Evolutionary conservation across 495 filamentous ascomycete species (phyloP), one percentile per base, ranked within the genome.

Genomic region (Copromyces sp.): DNA sequence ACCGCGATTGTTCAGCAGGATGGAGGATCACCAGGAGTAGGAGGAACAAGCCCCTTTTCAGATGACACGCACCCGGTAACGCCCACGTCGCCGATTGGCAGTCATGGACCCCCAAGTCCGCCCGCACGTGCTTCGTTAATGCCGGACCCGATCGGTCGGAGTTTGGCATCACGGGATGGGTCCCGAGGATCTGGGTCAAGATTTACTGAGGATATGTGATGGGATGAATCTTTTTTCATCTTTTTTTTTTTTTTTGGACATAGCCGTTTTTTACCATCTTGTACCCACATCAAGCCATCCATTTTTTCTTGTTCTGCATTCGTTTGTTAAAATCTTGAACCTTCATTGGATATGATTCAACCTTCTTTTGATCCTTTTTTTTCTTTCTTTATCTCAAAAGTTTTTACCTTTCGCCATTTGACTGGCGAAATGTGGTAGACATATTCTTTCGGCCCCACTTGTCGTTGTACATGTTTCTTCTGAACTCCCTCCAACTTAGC

Each of bases 201-300:
- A 69, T 89, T 89, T 73, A 84, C 82, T 9, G 87, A 89, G 78
- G 80, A 84, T 72, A 82, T 87, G 74, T 88, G 79, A 85, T 14
- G 74, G 14, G 70, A 68, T 65, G 11, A 8, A 65, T 32, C 7
- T 14, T 65, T 32, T 8, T 65, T 65, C 29, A 65, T 65, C 53
- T 37, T 5, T 17, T 35, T 59, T 17, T 35, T 59, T 24, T 20
- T 61, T 65, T 32, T 65, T 65, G 53, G 53, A 65, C 53, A 65
- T 65, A 65, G 53, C 53, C 53, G 16, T 65, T 61, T 65, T 61
- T 35, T 61, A 61, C 29, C 14, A 61, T 61, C 29, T 61, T 61
- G 29, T 32, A 35, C 53, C 53, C 53, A 61, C 2, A 61, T 61
- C 14, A 35, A 61, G 14, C 53, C 53, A 61, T 61, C 53, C 14